phyloP scores from a whole-genome alignment of 2,329 filamentous ascomycete genomes.

The Alternaria sp. region DNA sequence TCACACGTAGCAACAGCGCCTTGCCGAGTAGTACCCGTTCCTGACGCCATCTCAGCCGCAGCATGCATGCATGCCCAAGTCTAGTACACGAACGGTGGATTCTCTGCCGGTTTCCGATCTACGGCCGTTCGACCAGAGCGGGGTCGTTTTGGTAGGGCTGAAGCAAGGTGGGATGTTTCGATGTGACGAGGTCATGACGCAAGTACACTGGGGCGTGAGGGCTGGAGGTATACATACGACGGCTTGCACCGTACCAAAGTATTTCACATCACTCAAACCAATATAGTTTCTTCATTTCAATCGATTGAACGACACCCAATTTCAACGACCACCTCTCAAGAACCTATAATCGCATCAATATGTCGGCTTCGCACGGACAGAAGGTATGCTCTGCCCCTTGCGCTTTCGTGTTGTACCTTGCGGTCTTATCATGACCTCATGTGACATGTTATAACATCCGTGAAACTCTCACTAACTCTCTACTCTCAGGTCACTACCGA shows the following conservation, averaged over 20 bases:
- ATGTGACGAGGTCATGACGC: slow-evolving; percentile 32
- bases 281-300: background rate
- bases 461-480: slow-evolving; percentile 12
- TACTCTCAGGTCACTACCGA: slow-evolving; percentile 57
- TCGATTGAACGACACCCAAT: background rate
- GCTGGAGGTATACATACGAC: slow-evolving; percentile 8
- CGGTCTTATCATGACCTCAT: background rate
- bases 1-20: background rate
- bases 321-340: background rate
- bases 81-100: background rate
- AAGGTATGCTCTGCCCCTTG: slow-evolving; percentile 23
- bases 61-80: slow-evolving; percentile 6
- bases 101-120: slow-evolving; percentile 2
- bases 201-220: slow-evolving; percentile 20
- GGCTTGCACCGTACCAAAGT: background rate
- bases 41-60: slow-evolving; percentile 10
- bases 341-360: slow-evolving; percentile 7
- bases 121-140: background rate
- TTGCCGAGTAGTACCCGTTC: slow-evolving; percentile 1
- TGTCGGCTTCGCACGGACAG: slow-evolving; percentile 26
- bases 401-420: background rate
- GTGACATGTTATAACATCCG: background rate
- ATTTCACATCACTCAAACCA: background rate
- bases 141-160: slow-evolving; percentile 11
- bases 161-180: slow-evolving; percentile 8